Base-by-base conservation (phyloP, 1,139 yeast species). In the Meyerozyma athensensis region DNA sequence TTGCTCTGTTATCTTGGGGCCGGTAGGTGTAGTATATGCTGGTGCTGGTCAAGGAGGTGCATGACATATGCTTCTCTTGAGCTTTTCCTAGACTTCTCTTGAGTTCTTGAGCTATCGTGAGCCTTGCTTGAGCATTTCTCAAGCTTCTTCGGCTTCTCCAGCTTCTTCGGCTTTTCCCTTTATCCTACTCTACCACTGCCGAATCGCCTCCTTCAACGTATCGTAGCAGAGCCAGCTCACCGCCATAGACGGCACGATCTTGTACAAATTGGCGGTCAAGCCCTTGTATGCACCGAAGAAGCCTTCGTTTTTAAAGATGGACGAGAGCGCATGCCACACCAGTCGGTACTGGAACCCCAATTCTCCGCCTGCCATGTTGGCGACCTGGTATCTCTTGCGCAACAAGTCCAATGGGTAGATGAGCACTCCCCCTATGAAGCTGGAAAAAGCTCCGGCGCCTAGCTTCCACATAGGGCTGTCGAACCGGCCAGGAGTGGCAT, bases 241-340 rank as follows among this genome's bases (percentile, higher is more conserved):
- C 2, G 97, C 97, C 92, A 90, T 90, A 7, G 94, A 81, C 0
- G 97, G 97, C 28, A 87, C 86, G 3, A 90, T 94, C 58, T 90
- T 90, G 63, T 87, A 81, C 55, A 90, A 68, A 54, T 90, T 90
- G 2, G 97, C 96, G 3, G 84, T 74, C 53, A 90, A 72, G 0
- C 97, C 97, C 55, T 83, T 86, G 65, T 87, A 90, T 30, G 92
- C 78, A 2, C 97, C 98, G 35, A 59, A 63, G 41, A 78, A 59
- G 1, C 97, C 97, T 59, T 90, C 97, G 13, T 70, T 65, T 43
- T 65, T 69, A 43, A 83, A 79, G 33, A 90, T 86, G 4, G 82
- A 72, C 4, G 61, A 54, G 24, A 90, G 60, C 0, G 96, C 97
- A 49, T 84, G 82, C 52, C 71, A 54, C 3, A 86, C 89, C 13